Evolutionary conservation across 768 basidiomycete genomes (phyloP), one percentile per base, ranked within the genome.

Genomic region (Lentinula aciculospora): DNA sequence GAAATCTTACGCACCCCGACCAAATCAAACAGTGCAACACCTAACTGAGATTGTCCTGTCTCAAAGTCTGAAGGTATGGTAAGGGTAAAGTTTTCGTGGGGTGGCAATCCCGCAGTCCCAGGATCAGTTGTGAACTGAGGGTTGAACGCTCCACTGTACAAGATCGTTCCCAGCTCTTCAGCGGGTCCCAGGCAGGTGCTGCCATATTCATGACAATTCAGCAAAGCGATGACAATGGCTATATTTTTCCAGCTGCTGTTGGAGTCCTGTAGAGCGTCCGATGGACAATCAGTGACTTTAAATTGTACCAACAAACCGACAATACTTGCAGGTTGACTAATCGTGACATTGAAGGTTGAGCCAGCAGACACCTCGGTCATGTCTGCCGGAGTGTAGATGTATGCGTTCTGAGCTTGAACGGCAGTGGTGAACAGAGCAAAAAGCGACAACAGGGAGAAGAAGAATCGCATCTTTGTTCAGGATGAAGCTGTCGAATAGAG

Each of bases 101-200:
- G 54, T 3, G 54, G 54, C 8, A 54, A 28, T 13, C 36, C 21
- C n/a, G 29, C 36, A 6, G 40, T 56, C 9, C 44, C 54, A 31
- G 36, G 53, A 5, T 39, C 37, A 10, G 36, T 39, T 12, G 53
- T 39, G 53, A 56, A 56, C 21, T 44, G 17, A 56, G 54, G 54
- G n/a, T 56, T 32, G 28, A 44, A 56, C 3, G 40, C 27, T 10
- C 54, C 54, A 28, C 42, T 56, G 42, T 56, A 56, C 37, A 54
- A 13, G 19, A 51, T 29, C 10, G 49, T 51, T 51, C 49, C 49
- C 4, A 51, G 49, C 28, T 51, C 49, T 51, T 51, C 31, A 4
- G 49, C 12, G 32, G 49, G 49, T 2, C 49, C 49, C 34, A 23
- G 31, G 49, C 49, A 51, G n/a, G 13, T 19, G 49, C 29, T 51